These are phyloP conservation scores for Candida parachauliodes DNA, from an alignment of 805 yeast genomes.

Conservation along the genomic window DNA sequence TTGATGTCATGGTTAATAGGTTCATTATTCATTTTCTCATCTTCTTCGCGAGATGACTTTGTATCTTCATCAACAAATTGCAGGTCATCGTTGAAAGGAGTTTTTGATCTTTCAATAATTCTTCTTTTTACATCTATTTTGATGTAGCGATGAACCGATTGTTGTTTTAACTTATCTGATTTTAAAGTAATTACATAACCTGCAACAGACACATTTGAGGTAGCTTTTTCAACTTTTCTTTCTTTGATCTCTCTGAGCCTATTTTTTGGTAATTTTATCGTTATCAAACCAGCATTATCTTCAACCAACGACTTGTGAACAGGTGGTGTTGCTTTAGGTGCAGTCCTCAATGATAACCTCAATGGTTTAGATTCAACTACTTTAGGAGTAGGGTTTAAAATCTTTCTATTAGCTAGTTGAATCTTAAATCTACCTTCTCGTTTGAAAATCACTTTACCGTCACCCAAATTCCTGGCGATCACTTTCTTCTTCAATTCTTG, in stretches of 20 bases:
- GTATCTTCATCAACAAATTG: too few relatives aligned
- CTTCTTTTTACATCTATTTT: slow-evolving; percentile 38
- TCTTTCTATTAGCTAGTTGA: slow-evolving; percentile 35
- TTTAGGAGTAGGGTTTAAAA: background rate
- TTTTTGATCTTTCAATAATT: too few relatives aligned
- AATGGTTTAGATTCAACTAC: background rate
- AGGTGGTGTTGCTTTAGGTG: background rate
- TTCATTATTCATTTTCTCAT: too few relatives aligned
- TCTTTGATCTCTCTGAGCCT: background rate
- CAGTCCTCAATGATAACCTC: slow-evolving; percentile 2
- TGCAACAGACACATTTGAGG: background rate
- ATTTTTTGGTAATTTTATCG: slow-evolving; percentile 9
- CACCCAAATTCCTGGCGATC: slow-evolving; percentile 52
- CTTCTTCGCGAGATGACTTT: too few relatives aligned
- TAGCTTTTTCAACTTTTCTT: background rate
- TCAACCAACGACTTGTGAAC: background rate
- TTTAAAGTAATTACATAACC: background rate
- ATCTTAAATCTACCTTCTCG: slow-evolving; percentile 58
- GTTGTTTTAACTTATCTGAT: background rate
- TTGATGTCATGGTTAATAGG: too few relatives aligned
- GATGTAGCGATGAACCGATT: slow-evolving; percentile 36
- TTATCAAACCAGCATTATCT: slow-evolving; percentile 7
- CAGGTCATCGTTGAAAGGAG: too few relatives aligned
- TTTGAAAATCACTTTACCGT: slow-evolving; percentile 54
- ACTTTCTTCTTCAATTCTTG: slow-evolving; percentile 53